phyloP scores from a whole-genome alignment of 2,329 filamentous ascomycete species.

The Zymoseptoria tritici region DNA sequence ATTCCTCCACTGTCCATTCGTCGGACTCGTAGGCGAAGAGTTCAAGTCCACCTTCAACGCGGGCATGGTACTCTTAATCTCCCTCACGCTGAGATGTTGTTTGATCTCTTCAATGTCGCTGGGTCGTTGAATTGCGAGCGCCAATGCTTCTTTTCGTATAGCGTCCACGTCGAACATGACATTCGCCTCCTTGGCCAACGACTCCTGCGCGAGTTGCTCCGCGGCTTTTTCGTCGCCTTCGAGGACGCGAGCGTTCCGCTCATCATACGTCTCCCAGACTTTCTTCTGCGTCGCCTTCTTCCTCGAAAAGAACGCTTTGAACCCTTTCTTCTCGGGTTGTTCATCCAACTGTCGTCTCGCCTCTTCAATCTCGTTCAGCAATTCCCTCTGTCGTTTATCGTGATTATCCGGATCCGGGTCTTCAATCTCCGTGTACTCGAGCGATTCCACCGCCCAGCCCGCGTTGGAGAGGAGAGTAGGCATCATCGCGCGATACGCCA shows the following conservation, averaged over 20 bases:
- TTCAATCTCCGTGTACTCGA: constrained; percentile 94
- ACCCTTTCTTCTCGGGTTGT: constrained; percentile 62
- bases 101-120: constrained; percentile 72
- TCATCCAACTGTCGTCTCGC: constrained; percentile 79
- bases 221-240: constrained; percentile 38
- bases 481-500: constrained; percentile 94
- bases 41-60: constrained; percentile 64
- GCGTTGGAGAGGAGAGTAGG: constrained; percentile 77
- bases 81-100: constrained; percentile 44
- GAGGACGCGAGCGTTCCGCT: constrained; percentile 43
- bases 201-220: constrained; percentile 36
- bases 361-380: constrained; percentile 95
- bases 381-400: constrained; percentile 73
- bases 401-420: constrained; percentile 96
- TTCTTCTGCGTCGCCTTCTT: constrained; percentile 72
- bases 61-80: constrained; percentile 80
- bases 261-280: constrained; percentile 91
- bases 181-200: constrained; percentile 30
- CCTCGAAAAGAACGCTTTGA: constrained; percentile 70
- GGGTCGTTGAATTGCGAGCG: constrained; percentile 64
- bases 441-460: constrained; percentile 83
- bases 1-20: background rate
- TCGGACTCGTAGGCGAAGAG: background rate
- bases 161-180: constrained; percentile 95
- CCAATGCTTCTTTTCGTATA: constrained; percentile 61